Evolutionary conservation across 2,329 filamentous ascomycete genomes (phyloP).

Genomic region (Neodidymelliopsis sp.): DNA sequence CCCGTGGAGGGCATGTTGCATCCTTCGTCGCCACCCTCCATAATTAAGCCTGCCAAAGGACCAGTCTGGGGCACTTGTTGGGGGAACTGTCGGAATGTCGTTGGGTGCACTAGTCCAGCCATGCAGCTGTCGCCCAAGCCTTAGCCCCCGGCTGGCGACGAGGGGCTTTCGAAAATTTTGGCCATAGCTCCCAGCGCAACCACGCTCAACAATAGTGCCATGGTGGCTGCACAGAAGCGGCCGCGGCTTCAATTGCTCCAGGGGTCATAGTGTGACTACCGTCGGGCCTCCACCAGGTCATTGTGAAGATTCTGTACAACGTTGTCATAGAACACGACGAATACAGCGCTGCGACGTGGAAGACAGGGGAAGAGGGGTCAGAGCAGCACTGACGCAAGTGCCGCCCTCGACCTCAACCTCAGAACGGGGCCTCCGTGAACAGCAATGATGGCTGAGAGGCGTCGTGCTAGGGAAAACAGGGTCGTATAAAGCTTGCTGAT

Average conservation of each 20-base stretch:
- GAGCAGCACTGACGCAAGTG: conserved; percentile 25
- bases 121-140: conserved; percentile 20
- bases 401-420: conserved; percentile 18
- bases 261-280: too few relatives aligned
- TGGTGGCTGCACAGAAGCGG: conserved; percentile 15
- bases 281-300: not conserved
- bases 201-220: conserved; percentile 41
- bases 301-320: conserved; percentile 3
- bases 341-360: conserved; percentile 16
- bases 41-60: conserved; percentile 12
- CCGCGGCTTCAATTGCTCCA: not conserved
- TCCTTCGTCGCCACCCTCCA: conserved; percentile 28
- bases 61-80: conserved; percentile 34
- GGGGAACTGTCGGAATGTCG: conserved; percentile 24
- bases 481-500: conserved; percentile 23
- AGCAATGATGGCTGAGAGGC: conserved; percentile 21
- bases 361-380: conserved; percentile 18
- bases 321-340: conserved; percentile 3
- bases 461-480: conserved; percentile 17
- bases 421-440: conserved; percentile 8
- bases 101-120: conserved; percentile 22
- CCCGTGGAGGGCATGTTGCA: conserved; percentile 15
- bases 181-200: conserved; percentile 29
- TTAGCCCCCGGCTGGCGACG: conserved; percentile 25
- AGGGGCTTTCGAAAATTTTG: conserved; percentile 29